Evolutionary conservation across 2,329 filamentous ascomycete genomes (phyloP), one percentile per base, ranked within the genome.

Genomic region (Aquanectria penicillioides): DNA sequence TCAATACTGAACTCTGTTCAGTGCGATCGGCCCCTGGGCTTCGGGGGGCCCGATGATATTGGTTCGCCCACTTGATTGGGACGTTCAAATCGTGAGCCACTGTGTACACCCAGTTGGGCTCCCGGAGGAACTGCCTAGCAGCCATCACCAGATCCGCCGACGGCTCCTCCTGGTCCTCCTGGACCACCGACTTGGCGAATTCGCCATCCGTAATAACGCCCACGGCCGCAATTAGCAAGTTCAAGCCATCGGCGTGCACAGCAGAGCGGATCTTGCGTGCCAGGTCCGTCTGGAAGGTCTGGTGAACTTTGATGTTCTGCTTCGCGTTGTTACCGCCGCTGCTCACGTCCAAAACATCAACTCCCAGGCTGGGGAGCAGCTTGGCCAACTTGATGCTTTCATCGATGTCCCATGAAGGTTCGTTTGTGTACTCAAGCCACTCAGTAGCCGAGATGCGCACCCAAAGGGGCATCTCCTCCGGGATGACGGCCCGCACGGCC

Each of bases 301-400:
- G 84, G 38, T 85, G 83, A 11, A 82, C 69, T 17, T 84, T 75
- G 63, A 92, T 86, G 71, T 87, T 80, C 71, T 91, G 88, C 38
- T 76, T 73, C 29, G 80, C 75, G 71, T 87, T 84, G 72, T 91
- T 90, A 33, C 91, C 94, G 28, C 88, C 92, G 1, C 88, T 89
- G 67, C 89, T 93, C 56, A 97, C 86, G 73, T 97, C 94, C 25
- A 97, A 82, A 13, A 97, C 79, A 73, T 97, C 94, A 37, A 97
- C 84, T 25, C 94, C 94, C 11, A 83, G 80, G 0, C 83, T 85
- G 0, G 91, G 90, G 1, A 97, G 83, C 9, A 89, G 78, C 71
- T 73, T 73, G 46, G 70, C 70, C n/a, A 76, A 66, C 17, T 61
- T 65, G 54, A 74, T 74, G 51, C 66, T 73, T 64, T 93, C 84